phyloP scores from a whole-genome alignment of 257 asterid species.

The Solanum pinnatisectum region DNA sequence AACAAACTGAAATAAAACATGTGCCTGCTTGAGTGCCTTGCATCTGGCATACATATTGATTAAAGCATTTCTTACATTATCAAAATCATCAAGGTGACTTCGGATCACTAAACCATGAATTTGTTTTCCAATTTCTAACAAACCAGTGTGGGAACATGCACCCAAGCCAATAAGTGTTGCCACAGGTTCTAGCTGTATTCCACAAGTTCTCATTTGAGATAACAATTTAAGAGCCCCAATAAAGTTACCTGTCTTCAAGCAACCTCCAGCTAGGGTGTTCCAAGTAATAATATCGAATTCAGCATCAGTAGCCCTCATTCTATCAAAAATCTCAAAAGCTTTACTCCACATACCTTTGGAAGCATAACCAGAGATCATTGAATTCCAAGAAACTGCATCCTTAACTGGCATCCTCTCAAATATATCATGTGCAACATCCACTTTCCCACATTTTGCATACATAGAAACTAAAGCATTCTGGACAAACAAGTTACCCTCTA shows the following conservation, averaged over 20 bases:
- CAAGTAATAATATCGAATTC: slow-evolving; percentile 43
- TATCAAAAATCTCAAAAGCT: slow-evolving; percentile 61
- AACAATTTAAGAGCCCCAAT: slow-evolving; percentile 47
- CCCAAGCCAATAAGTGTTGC: slow-evolving; percentile 64
- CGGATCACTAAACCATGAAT: slow-evolving; percentile 72
- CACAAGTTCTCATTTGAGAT: slow-evolving; percentile 38
- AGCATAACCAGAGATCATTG: slow-evolving; percentile 68
- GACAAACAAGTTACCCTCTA: slow-evolving; percentile 50
- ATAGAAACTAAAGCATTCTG: slow-evolving; percentile 79
- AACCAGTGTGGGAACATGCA: slow-evolving; percentile 66
- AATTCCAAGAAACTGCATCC: slow-evolving; percentile 79
- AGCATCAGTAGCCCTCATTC: slow-evolving; percentile 37
- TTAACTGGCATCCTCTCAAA: slow-evolving; percentile 53
- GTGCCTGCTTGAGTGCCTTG: slow-evolving; percentile 53
- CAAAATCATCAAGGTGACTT: slow-evolving; percentile 24
- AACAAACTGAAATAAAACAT: slow-evolving; percentile 35
- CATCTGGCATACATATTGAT: slow-evolving; percentile 72
- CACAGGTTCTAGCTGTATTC: slow-evolving; percentile 46
- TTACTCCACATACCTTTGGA: slow-evolving; percentile 60
- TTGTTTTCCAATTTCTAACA: slow-evolving; percentile 51
- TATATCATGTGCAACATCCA: slow-evolving; percentile 44
- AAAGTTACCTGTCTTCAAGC: slow-evolving; percentile 47
- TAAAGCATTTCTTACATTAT: slow-evolving; percentile 53
- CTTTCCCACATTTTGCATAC: slow-evolving; percentile 78
- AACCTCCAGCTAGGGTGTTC: slow-evolving; percentile 78